phyloP scores from a whole-genome alignment of 106 monocot species.

The Ottelia alismoides region DNA sequence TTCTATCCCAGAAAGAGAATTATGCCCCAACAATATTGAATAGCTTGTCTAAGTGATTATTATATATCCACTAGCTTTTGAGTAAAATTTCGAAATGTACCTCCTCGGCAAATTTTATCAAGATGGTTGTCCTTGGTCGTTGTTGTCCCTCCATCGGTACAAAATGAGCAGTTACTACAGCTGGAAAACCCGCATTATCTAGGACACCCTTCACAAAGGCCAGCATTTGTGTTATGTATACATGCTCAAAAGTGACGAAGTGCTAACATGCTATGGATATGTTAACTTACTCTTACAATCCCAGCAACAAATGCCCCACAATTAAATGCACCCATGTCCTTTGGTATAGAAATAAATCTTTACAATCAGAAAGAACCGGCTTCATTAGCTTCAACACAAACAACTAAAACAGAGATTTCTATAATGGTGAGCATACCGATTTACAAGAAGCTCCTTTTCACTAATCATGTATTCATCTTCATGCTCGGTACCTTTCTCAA shows the following conservation, averaged over 20 bases:
- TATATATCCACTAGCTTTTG: too few relatives aligned
- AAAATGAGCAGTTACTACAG: constrained; percentile 97
- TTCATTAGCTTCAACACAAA: too few relatives aligned
- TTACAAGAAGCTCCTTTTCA: constrained; percentile 95
- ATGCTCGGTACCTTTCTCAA: constrained; percentile 98
- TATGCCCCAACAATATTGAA: too few relatives aligned
- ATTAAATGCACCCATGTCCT: constrained; percentile 98
- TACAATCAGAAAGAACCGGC: not conserved
- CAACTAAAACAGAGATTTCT: too few relatives aligned
- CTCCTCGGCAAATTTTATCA: constrained; percentile 98
- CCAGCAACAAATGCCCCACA: constrained; percentile 99
- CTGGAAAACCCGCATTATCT: constrained; percentile 87
- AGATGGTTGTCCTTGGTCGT: constrained; percentile 83
- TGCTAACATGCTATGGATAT: too few relatives aligned
- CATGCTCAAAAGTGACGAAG: too few relatives aligned
- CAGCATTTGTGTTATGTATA: too few relatives aligned
- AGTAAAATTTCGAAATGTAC: too few relatives aligned
- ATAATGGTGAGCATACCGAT: too few relatives aligned
- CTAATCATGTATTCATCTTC: constrained; percentile 99
- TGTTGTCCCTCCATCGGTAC: constrained; percentile 90
- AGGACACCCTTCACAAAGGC: constrained; percentile 73
- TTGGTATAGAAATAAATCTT: constrained; percentile 91
- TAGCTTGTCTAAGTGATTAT: too few relatives aligned
- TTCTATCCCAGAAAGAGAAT: too few relatives aligned
- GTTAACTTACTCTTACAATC: constrained; percentile 75